Conservation (phyloP, 2,329 filamentous ascomycete genomes). For the Penicillium sp. region DNA sequence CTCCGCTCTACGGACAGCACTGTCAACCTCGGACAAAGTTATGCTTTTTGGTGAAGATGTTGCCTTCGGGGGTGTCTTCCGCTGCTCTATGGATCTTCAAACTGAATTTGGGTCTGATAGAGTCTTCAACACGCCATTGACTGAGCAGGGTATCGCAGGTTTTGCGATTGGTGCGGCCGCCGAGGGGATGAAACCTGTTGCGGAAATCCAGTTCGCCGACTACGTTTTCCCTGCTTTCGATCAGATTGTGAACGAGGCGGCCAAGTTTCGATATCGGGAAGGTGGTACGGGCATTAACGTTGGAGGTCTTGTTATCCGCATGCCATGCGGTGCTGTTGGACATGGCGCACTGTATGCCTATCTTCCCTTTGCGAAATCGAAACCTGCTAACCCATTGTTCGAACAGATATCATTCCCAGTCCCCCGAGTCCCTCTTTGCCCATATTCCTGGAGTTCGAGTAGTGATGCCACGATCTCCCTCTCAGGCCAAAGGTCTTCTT, state of each 20-base stretch:
- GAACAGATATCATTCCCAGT: conserved; percentile 76
- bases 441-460: conserved; percentile 86
- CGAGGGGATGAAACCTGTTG: conserved; percentile 89
- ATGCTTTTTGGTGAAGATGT: conserved; percentile 96
- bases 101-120: conserved; percentile 84
- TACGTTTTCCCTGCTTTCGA: conserved; percentile 94
- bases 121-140: conserved; percentile 95
- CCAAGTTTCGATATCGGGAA: conserved; percentile 81
- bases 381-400: not conserved
- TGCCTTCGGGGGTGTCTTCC: conserved; percentile 94
- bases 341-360: conserved; percentile 72
- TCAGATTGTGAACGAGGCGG: conserved; percentile 90
- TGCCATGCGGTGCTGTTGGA: conserved; percentile 88
- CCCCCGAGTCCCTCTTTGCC: conserved; percentile 84
- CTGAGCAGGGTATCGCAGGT: conserved; percentile 91
- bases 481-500: conserved; percentile 86
- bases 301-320: conserved; percentile 82
- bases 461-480: conserved; percentile 81
- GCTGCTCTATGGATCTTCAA: conserved; percentile 88
- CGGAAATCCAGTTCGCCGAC: conserved; percentile 95
- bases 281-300: conserved; percentile 67
- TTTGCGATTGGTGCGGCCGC: conserved; percentile 90
- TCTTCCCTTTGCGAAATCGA: too few relatives aligned
- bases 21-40: conserved; percentile 82
- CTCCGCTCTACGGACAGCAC: conserved; percentile 79